These are phyloP conservation scores for Sinapis alba DNA, from an alignment of 441 rosid species.

Conservation along the genomic window DNA sequence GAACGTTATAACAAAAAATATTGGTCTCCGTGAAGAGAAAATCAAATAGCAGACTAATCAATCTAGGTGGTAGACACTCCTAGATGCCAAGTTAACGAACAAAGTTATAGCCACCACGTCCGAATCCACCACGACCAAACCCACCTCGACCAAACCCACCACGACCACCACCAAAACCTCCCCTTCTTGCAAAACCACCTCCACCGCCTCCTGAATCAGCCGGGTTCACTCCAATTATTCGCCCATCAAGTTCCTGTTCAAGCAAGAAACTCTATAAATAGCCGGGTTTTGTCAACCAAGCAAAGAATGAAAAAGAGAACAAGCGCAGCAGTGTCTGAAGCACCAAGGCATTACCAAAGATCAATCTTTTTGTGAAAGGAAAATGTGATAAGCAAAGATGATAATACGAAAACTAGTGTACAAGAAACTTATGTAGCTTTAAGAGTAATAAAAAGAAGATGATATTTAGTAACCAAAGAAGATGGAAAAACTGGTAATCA, in stretches of 20 bases:
- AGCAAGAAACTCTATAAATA: conserved; percentile 15
- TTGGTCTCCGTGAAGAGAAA: conserved; percentile 18
- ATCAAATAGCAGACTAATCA: conserved; percentile 16
- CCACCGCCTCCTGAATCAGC: conserved; percentile 56
- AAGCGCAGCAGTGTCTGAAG: conserved; percentile 47
- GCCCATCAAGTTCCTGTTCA: conserved; percentile 67
- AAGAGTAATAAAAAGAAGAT: background rate
- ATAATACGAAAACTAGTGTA: background rate
- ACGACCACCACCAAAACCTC: conserved; percentile 44
- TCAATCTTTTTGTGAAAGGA: no score
- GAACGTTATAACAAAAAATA: conserved; percentile 20
- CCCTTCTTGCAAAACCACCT: conserved; percentile 35
- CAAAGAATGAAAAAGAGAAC: conserved; percentile 10
- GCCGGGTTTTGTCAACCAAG: conserved; percentile 1
- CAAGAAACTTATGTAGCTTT: background rate
- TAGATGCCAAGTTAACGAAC: conserved; percentile 27
- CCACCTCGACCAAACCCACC: conserved; percentile 33
- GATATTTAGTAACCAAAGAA: conserved; percentile 20
- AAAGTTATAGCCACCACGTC: conserved; percentile 27
- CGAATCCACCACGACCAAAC: background rate
- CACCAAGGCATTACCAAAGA: background rate
- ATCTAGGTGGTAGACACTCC: background rate
- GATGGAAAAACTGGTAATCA: conserved; percentile 18
- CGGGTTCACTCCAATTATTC: conserved; percentile 57
- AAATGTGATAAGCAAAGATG: background rate